Percentiles rank a stretch among this genome's conserved stretches.
Conservation (phyloP, 139 green algal species). For the Coccomyxa sp. region DNA sequence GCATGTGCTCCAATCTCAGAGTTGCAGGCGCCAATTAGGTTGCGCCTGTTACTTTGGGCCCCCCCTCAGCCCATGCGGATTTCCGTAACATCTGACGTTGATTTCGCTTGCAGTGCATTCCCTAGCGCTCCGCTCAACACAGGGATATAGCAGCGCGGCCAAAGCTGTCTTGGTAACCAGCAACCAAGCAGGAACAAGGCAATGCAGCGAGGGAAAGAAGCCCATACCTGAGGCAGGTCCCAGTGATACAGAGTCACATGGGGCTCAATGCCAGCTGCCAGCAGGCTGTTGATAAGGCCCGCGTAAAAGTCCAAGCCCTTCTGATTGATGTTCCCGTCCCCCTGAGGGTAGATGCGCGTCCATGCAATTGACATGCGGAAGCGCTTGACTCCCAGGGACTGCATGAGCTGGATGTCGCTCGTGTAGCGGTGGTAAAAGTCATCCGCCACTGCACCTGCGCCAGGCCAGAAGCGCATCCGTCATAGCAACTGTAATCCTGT, state of each 20-base stretch:
- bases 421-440: conserved; percentile 32
- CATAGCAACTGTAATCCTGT: neutral
- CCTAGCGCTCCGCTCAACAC: neutral
- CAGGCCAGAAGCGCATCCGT: neutral
- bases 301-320: conserved; percentile 46
- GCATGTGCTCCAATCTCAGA: no score
- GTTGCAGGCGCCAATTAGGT: neutral
- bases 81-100: neutral
- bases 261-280: conserved; percentile 45
- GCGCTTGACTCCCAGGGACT: conserved; percentile 24
- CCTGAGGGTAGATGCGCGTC: conserved; percentile 37
- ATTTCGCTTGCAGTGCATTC: neutral
- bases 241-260: conserved; percentile 49
- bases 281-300: conserved; percentile 35
- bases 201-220: neutral
- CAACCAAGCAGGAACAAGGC: neutral
- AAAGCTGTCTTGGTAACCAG: neutral
- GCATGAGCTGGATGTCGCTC: conserved; percentile 42
- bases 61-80: neutral
- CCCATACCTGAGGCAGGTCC: conserved; percentile 38
- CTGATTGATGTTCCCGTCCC: conserved; percentile 13
- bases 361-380: conserved; percentile 48
- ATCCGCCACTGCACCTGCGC: conserved; percentile 28
- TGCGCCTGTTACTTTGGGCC: neutral
- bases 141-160: neutral